Evolutionary conservation across 257 asterid genomes (phyloP).

Genomic region (Solanum dulcamara): DNA sequence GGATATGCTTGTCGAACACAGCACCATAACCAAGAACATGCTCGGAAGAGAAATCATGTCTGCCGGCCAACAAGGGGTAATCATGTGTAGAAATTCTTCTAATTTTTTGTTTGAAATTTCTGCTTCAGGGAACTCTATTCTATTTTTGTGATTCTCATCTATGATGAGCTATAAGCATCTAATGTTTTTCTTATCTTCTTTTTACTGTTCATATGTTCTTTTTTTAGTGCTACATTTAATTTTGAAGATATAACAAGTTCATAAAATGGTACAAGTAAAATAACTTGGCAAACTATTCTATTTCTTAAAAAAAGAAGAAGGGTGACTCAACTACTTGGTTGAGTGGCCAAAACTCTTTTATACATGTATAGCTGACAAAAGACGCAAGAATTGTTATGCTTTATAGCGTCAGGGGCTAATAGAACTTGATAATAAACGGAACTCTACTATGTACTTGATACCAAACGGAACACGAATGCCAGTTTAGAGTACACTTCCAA

Average conservation of each 20-base stretch:
- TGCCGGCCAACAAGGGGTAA: constrained; percentile 91
- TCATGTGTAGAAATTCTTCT: not conserved
- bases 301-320: too few relatives aligned
- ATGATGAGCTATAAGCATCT: not conserved
- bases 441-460: too few relatives aligned
- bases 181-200: not conserved
- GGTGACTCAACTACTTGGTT: too few relatives aligned
- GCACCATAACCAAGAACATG: constrained; percentile 88
- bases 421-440: too few relatives aligned
- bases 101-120: not conserved
- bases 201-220: not conserved
- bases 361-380: too few relatives aligned
- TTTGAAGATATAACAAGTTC: not conserved
- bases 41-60: constrained; percentile 83
- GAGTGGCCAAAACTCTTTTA: too few relatives aligned
- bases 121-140: not conserved
- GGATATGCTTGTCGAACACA: constrained; percentile 92
- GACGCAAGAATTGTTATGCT: too few relatives aligned
- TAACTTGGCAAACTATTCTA: not conserved
- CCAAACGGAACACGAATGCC: too few relatives aligned
- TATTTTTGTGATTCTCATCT: not conserved
- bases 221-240: not conserved
- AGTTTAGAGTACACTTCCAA: too few relatives aligned
- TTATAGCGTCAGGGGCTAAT: too few relatives aligned
- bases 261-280: not conserved